Conservation (phyloP, 2,329 filamentous ascomycete species). For the Pseudovirgaria hyperparasitica region DNA sequence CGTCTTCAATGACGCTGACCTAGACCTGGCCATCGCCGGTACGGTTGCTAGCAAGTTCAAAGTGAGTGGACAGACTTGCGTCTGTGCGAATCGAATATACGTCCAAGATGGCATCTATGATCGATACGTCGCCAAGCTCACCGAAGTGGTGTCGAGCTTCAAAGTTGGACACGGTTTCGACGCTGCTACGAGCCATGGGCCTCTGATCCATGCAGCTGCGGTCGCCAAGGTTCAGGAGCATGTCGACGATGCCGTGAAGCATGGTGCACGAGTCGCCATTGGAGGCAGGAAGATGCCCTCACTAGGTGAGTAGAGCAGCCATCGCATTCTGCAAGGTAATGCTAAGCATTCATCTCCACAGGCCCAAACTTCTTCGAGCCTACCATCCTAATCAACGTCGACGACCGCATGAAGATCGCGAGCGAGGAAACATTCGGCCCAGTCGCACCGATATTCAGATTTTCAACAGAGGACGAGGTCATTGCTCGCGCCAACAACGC, state of each 20-base stretch:
- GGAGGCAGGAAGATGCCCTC: slow-evolving; percentile 1
- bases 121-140: slow-evolving; percentile 1
- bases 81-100: slow-evolving; percentile 4
- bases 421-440: slow-evolving; percentile 13
- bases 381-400: slow-evolving; percentile 13
- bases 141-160: slow-evolving; percentile 1
- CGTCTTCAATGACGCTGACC: slow-evolving; percentile 5
- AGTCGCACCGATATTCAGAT: slow-evolving; percentile 8
- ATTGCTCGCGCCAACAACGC: slow-evolving; percentile 1
- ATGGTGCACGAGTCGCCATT: slow-evolving; percentile 2
- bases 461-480: neutral
- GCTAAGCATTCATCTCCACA: no score
- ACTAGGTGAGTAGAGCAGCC: no score
- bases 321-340: no score
- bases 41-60: slow-evolving; percentile 4
- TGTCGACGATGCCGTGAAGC: slow-evolving; percentile 3
- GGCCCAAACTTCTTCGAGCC: slow-evolving; percentile 4
- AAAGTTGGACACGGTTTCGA: slow-evolving; percentile 1
- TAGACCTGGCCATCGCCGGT: slow-evolving; percentile 3
- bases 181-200: neutral
- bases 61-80: slow-evolving; percentile 4
- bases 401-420: slow-evolving; percentile 1
- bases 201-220: slow-evolving; percentile 1
- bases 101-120: slow-evolving; percentile 4
- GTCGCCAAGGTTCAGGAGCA: slow-evolving; percentile 3